A percentile compares a stretch with the other conserved stretches of the same genome.
Conservation (phyloP, 2,329 filamentous ascomycete genomes). For the Chaetomiaceae sp. region DNA sequence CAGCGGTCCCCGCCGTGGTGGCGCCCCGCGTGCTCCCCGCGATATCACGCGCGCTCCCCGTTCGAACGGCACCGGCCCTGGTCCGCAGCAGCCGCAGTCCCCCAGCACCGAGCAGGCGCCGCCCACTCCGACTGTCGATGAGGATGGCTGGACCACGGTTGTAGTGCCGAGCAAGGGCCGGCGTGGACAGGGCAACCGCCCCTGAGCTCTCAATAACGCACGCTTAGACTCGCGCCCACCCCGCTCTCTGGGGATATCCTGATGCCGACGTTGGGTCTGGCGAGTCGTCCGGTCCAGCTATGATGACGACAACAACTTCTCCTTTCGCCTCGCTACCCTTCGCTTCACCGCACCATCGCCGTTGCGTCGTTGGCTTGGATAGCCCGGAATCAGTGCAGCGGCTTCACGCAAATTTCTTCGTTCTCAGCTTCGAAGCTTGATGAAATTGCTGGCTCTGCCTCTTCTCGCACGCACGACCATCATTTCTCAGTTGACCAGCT, state of each 20-base stretch:
- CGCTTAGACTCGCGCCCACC: not conserved
- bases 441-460: not conserved
- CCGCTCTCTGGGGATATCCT: not conserved
- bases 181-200: constrained; percentile 28
- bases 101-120: constrained; percentile 32
- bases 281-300: not conserved
- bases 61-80: constrained; percentile 42
- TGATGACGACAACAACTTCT: constrained; percentile 1
- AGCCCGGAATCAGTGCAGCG: constrained; percentile 15
- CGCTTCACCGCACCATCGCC: constrained; percentile 4
- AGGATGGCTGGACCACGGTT: constrained; percentile 64
- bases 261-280: not conserved
- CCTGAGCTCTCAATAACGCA: constrained; percentile 21
- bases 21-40: constrained; percentile 41
- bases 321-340: not conserved
- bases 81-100: constrained; percentile 35
- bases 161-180: constrained; percentile 47
- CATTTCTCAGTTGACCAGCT: constrained; percentile 5
- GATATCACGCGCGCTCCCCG: constrained; percentile 45
- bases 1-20: constrained; percentile 41
- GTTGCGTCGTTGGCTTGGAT: constrained; percentile 22
- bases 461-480: constrained; percentile 1
- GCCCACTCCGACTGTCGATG: constrained; percentile 42
- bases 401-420: constrained; percentile 5
- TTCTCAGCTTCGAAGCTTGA: not conserved